Conservation (phyloP, 441 rosid genomes). For the Erodium moschatum region DNA sequence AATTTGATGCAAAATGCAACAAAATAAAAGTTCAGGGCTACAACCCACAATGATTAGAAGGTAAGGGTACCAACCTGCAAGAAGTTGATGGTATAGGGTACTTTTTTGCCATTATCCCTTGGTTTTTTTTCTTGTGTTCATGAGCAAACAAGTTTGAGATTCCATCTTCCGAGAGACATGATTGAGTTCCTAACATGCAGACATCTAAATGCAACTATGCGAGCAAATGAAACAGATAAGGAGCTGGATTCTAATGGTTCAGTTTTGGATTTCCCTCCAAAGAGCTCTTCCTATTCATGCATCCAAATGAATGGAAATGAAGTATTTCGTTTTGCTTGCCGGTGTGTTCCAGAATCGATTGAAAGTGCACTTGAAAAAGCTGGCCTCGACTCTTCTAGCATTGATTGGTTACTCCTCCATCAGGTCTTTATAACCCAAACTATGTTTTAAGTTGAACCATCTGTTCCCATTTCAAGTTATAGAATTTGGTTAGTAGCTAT, state of each 20-base stretch:
- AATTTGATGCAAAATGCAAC: too few relatives aligned
- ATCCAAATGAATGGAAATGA: slow-evolving; percentile 90
- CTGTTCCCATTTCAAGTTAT: too few relatives aligned
- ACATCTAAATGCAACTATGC: slow-evolving; percentile 47
- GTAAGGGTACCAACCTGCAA: too few relatives aligned
- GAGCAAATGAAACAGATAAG: slow-evolving; percentile 34
- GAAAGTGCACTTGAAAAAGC: slow-evolving; percentile 70
- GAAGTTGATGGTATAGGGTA: too few relatives aligned
- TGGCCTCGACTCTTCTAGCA: slow-evolving; percentile 53
- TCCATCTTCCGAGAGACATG: slow-evolving; percentile 14
- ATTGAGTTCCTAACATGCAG: slow-evolving; percentile 32
- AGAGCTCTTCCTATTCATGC: slow-evolving; percentile 45
- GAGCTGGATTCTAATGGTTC: slow-evolving; percentile 57
- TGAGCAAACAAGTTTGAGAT: slow-evolving; percentile 6
- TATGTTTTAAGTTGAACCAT: too few relatives aligned
- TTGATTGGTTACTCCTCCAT: slow-evolving; percentile 90
- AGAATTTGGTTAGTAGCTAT: neutral
- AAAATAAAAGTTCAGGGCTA: too few relatives aligned
- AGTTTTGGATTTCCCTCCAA: slow-evolving; percentile 48
- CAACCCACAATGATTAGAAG: too few relatives aligned
- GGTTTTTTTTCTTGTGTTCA: neutral
- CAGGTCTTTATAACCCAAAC: slow-evolving; percentile 42
- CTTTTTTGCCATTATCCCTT: too few relatives aligned
- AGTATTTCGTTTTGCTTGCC: slow-evolving; percentile 83
- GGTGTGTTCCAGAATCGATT: slow-evolving; percentile 72